Evolutionary conservation across 441 rosid species (phyloP).

Genomic region (Kokia cookei): DNA sequence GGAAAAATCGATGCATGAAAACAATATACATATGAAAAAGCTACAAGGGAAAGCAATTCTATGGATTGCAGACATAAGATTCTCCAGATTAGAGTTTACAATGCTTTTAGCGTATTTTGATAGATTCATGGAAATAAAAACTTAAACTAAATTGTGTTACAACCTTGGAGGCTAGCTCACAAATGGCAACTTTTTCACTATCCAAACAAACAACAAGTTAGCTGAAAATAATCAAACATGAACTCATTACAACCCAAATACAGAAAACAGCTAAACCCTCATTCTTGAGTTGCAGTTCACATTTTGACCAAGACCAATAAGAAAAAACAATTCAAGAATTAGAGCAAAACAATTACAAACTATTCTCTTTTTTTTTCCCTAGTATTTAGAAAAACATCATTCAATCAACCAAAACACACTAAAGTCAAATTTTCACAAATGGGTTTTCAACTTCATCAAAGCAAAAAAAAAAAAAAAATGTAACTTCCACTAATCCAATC

Average conservation of each 20-base stretch:
- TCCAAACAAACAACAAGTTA: neutral
- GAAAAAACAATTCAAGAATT: neutral
- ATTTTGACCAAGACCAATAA: neutral
- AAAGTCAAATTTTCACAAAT: conserved; percentile 1
- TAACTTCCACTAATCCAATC: neutral
- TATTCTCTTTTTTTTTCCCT: neutral
- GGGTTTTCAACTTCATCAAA: conserved; percentile 2
- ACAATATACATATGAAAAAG: neutral
- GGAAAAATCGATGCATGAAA: neutral
- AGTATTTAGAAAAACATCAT: neutral
- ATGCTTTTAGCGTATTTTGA: neutral
- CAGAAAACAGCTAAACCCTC: neutral
- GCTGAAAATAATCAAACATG: neutral
- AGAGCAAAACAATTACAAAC: neutral
- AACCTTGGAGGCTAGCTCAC: neutral
- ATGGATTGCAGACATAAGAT: neutral
- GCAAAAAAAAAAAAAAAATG: neutral
- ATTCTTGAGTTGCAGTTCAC: neutral
- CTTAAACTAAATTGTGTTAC: neutral
- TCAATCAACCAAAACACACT: neutral
- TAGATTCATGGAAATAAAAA: neutral
- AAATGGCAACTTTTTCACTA: neutral
- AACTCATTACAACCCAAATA: neutral
- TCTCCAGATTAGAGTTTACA: neutral
- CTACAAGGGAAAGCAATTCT: neutral